phyloP scores from a whole-genome alignment of 2,329 filamentous ascomycete genomes.

The Botrytis fragariae region DNA sequence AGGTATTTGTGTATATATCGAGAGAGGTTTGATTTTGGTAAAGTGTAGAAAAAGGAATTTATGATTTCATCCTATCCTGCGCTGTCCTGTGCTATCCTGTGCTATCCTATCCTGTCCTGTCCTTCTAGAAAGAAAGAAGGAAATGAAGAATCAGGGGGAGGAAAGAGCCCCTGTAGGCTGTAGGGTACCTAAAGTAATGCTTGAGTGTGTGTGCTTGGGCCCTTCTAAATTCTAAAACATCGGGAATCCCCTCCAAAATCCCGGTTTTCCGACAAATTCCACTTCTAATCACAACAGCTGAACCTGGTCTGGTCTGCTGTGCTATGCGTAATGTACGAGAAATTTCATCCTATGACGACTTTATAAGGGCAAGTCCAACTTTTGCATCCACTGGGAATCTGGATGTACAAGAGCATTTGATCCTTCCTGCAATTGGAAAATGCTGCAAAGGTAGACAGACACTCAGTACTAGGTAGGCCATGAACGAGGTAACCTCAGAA shows the following conservation, averaged over 20 bases:
- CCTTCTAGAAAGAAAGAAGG: constrained; percentile 9
- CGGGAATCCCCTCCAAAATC: background rate
- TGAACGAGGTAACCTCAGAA: background rate
- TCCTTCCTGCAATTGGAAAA: background rate
- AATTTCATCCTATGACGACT: background rate
- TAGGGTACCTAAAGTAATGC: background rate
- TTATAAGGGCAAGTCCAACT: background rate
- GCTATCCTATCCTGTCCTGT: too few species aligned
- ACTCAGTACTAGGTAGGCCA: fast-evolving
- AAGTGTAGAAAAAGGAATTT: background rate
- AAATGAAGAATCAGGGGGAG: constrained; percentile 1
- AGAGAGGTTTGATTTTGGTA: background rate
- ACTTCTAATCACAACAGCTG: background rate
- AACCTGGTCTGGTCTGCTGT: background rate
- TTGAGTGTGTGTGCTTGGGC: background rate
- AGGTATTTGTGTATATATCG: background rate
- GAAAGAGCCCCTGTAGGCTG: background rate
- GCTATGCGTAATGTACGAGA: background rate
- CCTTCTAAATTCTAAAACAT: background rate
- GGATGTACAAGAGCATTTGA: background rate
- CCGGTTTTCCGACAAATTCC: constrained; percentile 10
- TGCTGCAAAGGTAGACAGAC: background rate
- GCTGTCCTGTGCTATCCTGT: too few species aligned
- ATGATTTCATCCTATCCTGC: background rate
- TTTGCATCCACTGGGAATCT: background rate